Evolutionary conservation across 495 filamentous ascomycete species (phyloP).

Genomic region (Hypoxylon cercidicola): DNA sequence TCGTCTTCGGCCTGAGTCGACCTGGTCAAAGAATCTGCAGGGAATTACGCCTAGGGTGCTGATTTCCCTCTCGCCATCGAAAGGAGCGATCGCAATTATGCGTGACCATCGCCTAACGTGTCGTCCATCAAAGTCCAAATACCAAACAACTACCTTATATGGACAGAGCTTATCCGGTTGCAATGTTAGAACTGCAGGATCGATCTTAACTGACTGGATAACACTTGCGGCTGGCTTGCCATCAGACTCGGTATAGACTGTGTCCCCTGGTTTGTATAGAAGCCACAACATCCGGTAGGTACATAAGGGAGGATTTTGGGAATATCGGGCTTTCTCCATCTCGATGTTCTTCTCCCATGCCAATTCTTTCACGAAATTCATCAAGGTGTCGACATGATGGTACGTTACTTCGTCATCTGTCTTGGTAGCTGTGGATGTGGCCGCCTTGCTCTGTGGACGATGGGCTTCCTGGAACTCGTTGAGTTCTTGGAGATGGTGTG

Average conservation of each 20-base stretch:
- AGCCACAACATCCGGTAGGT: neutral
- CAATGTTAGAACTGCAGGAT: neutral
- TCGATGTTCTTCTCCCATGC: neutral
- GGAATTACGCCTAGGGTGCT: neutral
- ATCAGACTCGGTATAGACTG: neutral
- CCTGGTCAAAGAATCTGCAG: neutral
- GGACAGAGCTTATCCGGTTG: neutral
- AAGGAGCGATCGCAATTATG: neutral
- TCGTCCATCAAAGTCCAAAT: neutral
- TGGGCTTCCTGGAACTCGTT: neutral
- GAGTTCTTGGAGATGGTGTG: neutral
- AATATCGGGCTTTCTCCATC: neutral
- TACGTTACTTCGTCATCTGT: neutral
- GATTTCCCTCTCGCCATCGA: neutral
- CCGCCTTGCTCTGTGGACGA: neutral
- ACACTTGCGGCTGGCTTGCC: slow-evolving; percentile 1
- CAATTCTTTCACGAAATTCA: neutral
- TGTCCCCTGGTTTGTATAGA: neutral
- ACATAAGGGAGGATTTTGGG: neutral
- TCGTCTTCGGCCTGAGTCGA: neutral
- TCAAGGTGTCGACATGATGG: neutral
- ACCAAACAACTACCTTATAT: neutral
- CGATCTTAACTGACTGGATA: neutral
- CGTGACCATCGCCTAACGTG: slow-evolving; percentile 1
- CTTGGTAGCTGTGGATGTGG: neutral